Evolutionary conservation across 306 rosid genomes (phyloP), one percentile per base, ranked within the genome.

Genomic region (Prunus mongolica): DNA sequence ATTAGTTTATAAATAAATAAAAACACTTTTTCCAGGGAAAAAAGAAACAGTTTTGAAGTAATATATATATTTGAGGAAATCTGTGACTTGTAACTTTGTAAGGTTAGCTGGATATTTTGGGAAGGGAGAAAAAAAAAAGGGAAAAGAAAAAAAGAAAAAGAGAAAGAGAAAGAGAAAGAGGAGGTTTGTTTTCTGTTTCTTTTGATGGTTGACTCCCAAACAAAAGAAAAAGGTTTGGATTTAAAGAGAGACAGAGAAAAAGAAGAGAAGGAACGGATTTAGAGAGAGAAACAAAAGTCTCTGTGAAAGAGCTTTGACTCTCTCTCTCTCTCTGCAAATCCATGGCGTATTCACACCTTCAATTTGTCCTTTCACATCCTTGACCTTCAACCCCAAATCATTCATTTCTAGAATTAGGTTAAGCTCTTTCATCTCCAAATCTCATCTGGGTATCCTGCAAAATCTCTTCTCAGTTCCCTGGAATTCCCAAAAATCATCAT

Each of bases 271-370:
- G 61, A 24, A 45, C 24, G 76, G 77, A 24, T 75, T 62, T 22
- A 52, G 86, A 72, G 87, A 80, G 82, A 80, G 81, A 56, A 68
- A 73, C 78, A 70, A 41, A 58, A 16, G 78, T 69, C 71, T 77
- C 66, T 69, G 81, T 64, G 32, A 28, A 55, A 62, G 77, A 67
- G 70, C 75, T 78, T 77, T 81, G 84, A 75, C 79, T 82, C 79
- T 77, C 69, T 76, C 30, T 27, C 80, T 74, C 30, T 27, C 80
- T 74, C 69, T 24, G 67, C 9, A 46, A 49, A 75, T 81, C 70
- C 72, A 50, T 50, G 60, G 50, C 46, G 28, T 69, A 32, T 73
- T 73, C 82, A 60, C 76, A 63, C 68, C 51, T 22, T 52, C 51
- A 69, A 62, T 58, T 71, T 54, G 22, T 52, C 30, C 52, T 10